Evolutionary conservation across 257 asterid species (phyloP).

Genomic region (Prunella vulgaris): DNA sequence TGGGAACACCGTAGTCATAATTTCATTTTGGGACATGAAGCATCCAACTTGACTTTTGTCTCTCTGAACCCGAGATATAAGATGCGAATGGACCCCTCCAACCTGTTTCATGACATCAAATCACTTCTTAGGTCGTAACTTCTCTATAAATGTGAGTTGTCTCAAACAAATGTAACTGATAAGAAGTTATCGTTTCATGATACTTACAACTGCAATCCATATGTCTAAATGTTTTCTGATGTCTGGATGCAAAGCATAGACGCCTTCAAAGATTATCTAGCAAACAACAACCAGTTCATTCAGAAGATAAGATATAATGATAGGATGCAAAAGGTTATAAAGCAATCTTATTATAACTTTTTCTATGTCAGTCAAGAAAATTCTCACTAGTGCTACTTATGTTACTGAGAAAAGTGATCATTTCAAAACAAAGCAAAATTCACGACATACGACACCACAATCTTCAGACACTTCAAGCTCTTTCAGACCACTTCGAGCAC

Average conservation of each 20-base stretch:
- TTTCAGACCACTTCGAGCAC: slow-evolving; percentile 85
- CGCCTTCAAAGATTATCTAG: slow-evolving; percentile 96
- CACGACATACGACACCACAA: slow-evolving; percentile 83
- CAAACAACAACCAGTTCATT: slow-evolving; percentile 9
- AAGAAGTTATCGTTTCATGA: neutral
- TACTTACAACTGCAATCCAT: slow-evolving; percentile 99
- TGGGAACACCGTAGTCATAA: slow-evolving; percentile 94
- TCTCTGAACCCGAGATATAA: slow-evolving; percentile 95
- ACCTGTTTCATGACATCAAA: slow-evolving; percentile 53
- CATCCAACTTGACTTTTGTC: slow-evolving; percentile 91
- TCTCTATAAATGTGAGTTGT: slow-evolving; percentile 1
- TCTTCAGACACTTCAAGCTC: slow-evolving; percentile 96
- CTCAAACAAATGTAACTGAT: slow-evolving; percentile 17
- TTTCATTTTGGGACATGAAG: slow-evolving; percentile 86
- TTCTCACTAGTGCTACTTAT: neutral
- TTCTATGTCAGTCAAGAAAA: neutral
- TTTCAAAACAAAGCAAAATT: neutral
- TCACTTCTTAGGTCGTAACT: slow-evolving; percentile 21
- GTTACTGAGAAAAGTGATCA: neutral
- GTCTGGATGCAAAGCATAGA: slow-evolving; percentile 96
- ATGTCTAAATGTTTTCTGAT: slow-evolving; percentile 85
- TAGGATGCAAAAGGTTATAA: neutral
- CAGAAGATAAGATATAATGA: neutral
- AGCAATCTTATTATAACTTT: neutral
- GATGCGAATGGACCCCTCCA: slow-evolving; percentile 99